These are phyloP conservation scores for Trichothecium sympodiale DNA, from an alignment of 2,329 filamentous ascomycete genomes.

Conservation along the genomic window DNA sequence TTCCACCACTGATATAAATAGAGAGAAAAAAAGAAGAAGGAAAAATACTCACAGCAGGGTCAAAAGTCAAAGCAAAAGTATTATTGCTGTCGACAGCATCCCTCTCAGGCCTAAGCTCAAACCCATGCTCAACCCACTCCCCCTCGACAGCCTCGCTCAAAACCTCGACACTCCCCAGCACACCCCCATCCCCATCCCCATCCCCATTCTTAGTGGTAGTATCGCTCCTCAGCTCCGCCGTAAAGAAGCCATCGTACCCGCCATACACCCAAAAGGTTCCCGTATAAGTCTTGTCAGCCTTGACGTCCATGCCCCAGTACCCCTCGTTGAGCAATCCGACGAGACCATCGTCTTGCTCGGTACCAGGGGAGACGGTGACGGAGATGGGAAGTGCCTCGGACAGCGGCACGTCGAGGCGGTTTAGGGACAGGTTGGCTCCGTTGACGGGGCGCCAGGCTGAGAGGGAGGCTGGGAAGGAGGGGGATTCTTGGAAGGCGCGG, in stretches of 20 bases:
- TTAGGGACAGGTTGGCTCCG: constrained; percentile 32
- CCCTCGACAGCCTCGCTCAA: constrained; percentile 25
- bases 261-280: constrained; percentile 44
- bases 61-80: constrained; percentile 42
- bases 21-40: background rate
- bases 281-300: constrained; percentile 33
- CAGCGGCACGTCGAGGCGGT: constrained; percentile 33
- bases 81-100: constrained; percentile 44
- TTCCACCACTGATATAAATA: too few species aligned
- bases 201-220: too few species aligned
- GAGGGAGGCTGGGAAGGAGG: constrained; percentile 28
- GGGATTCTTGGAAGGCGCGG: constrained; percentile 53
- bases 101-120: constrained; percentile 27
- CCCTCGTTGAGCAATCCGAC: constrained; percentile 42
- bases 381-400: constrained; percentile 41
- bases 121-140: constrained; percentile 41
- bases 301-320: constrained; percentile 46
- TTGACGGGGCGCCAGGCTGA: constrained; percentile 33
- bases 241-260: constrained; percentile 33
- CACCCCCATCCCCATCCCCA: constrained; percentile 17
- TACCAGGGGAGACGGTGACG: constrained; percentile 29
- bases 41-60: constrained; percentile 19
- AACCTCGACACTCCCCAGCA: constrained; percentile 35
- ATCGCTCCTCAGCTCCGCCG: constrained; percentile 32
- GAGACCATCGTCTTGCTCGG: constrained; percentile 17